Evolutionary conservation across 2,329 filamentous ascomycete species (phyloP).

Genomic region (Penicillium expansum): DNA sequence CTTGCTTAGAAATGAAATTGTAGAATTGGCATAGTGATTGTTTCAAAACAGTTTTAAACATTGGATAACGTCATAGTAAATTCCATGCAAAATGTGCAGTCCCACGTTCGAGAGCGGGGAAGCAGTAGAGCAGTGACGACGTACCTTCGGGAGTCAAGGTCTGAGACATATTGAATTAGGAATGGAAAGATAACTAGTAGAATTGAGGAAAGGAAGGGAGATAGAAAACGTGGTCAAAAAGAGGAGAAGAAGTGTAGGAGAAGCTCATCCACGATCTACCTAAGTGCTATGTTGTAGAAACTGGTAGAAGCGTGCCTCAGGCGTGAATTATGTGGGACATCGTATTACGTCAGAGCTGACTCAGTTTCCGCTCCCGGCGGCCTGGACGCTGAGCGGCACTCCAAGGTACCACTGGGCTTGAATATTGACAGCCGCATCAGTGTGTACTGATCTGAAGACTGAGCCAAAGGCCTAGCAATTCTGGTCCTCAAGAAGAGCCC

Average conservation of each 20-base stretch:
- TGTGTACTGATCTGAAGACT: neutral
- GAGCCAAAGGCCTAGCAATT: neutral
- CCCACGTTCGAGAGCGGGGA: conserved; percentile 25
- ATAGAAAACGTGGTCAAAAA: conserved; percentile 12
- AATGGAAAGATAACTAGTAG: conserved; percentile 5
- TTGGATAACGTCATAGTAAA: conserved; percentile 15
- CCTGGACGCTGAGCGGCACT: neutral
- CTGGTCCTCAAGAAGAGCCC: neutral
- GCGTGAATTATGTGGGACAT: conserved; percentile 7
- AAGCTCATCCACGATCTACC: conserved; percentile 27
- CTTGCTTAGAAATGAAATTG: neutral
- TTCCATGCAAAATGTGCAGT: conserved; percentile 24
- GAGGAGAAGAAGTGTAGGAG: conserved; percentile 19
- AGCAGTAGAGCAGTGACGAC: conserved; percentile 31
- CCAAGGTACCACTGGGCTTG: neutral
- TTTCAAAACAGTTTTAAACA: conserved; percentile 1
- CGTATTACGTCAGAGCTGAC: conserved; percentile 7
- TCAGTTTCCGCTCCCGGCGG: conserved; percentile 2
- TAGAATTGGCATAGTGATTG: neutral
- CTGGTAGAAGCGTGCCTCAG: conserved; percentile 41
- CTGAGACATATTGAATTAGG: conserved; percentile 24
- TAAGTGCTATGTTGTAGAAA: conserved; percentile 33
- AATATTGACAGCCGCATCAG: neutral
- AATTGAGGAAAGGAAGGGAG: conserved; percentile 1
- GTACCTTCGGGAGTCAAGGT: conserved; percentile 48